These are phyloP conservation scores for Nothopassalora personata DNA, from an alignment of 2,329 filamentous ascomycete species.

Conservation along the genomic window DNA sequence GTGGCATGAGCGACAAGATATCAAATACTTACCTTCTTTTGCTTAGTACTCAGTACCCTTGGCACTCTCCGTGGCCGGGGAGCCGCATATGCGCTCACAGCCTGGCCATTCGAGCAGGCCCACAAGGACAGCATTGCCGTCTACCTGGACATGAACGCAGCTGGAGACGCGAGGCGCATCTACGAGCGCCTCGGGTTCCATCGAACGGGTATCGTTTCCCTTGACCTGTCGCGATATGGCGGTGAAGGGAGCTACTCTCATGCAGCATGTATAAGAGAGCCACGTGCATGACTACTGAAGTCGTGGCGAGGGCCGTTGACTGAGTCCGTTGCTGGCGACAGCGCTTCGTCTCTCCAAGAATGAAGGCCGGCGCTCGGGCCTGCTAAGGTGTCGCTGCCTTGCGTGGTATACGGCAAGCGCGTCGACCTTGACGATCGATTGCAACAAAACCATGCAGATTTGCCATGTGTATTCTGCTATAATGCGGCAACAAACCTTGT, in stretches of 20 bases:
- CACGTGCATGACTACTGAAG: background rate
- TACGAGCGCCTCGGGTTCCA: background rate
- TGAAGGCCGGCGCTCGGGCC: too few species aligned
- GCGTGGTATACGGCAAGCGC: too few species aligned
- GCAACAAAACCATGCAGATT: too few species aligned
- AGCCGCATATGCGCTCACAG: conserved; percentile 2
- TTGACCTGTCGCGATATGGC: conserved; percentile 7
- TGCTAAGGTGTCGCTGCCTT: too few species aligned
- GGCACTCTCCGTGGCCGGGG: conserved; percentile 1
- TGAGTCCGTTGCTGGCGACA: too few species aligned
- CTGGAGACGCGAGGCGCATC: background rate
- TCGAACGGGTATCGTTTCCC: background rate
- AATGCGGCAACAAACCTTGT: too few species aligned
- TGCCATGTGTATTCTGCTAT: too few species aligned
- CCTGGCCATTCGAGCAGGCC: background rate
- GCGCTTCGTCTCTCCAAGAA: too few species aligned
- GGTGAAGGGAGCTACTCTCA: conserved; percentile 8
- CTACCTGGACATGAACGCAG: conserved; percentile 1
- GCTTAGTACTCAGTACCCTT: conserved; percentile 5
- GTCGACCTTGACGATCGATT: too few species aligned
- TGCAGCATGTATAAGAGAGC: background rate
- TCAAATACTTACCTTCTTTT: background rate
- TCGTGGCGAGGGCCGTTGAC: background rate
- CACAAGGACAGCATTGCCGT: background rate
- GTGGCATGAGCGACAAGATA: background rate